Percentiles rank a stretch among this genome's conserved stretches.
Evolutionary conservation across 768 basidiomycete species (phyloP).

Genomic region (Lanmaoa rubissima): DNA sequence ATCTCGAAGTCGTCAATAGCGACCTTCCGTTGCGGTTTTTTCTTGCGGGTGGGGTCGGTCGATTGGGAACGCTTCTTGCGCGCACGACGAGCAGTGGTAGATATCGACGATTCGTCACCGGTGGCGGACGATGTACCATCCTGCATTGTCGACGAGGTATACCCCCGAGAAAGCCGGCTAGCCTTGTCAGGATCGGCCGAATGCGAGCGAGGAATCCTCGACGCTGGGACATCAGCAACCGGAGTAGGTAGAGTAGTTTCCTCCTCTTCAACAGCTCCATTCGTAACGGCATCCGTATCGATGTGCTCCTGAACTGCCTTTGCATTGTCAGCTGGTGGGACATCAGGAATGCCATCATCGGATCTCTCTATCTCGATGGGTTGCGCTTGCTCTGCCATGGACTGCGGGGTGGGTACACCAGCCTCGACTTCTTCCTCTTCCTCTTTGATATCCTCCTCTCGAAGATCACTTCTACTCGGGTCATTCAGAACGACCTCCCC

Average conservation of each 20-base stretch:
- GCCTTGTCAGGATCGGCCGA: conserved; percentile 76
- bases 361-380: conserved; percentile 24
- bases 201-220: conserved; percentile 71
- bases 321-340: conserved; percentile 6
- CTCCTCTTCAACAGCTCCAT: conserved; percentile 28
- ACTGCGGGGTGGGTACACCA: conserved; percentile 1
- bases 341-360: conserved; percentile 19
- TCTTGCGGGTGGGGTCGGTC: conserved; percentile 49
- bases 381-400: conserved; percentile 9
- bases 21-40: conserved; percentile 64
- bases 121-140: conserved; percentile 56
- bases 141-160: conserved; percentile 49
- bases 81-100: conserved; percentile 46
- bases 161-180: conserved; percentile 56
- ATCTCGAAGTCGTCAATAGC: conserved; percentile 93
- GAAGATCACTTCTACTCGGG: conserved; percentile 13
- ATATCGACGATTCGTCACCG: conserved; percentile 72
- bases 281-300: conserved; percentile 25
- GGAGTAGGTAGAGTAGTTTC: conserved; percentile 37
- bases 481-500: conserved; percentile 21
- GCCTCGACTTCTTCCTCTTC: conserved; percentile 27
- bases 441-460: conserved; percentile 26
- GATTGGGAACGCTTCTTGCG: conserved; percentile 57
- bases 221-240: conserved; percentile 33
- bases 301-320: conserved; percentile 9